Conservation (phyloP, 257 asterid species). For the Solanum piurae region DNA sequence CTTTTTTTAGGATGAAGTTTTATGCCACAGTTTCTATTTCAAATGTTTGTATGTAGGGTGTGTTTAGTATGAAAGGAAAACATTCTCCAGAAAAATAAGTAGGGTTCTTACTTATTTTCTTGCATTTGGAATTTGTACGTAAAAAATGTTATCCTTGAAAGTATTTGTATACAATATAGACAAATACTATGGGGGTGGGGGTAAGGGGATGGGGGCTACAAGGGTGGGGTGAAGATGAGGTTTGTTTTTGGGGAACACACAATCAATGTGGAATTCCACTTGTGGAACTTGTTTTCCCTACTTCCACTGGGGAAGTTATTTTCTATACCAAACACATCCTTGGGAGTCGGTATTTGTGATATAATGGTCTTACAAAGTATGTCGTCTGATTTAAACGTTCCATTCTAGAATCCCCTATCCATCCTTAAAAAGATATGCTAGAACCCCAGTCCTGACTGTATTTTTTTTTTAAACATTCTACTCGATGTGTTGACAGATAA, state of each 20-base stretch:
- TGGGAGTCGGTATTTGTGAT: neutral
- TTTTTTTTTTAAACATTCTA: neutral
- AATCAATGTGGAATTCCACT: neutral
- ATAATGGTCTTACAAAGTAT: neutral
- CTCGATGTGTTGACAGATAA: neutral
- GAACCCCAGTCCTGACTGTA: neutral
- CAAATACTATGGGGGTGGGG: neutral
- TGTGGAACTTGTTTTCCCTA: neutral
- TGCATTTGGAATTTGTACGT: neutral
- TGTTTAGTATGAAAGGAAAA: neutral
- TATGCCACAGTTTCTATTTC: neutral
- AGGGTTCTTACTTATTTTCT: neutral
- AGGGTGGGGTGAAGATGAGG: neutral
- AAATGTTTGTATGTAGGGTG: neutral
- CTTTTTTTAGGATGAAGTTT: too few species aligned
- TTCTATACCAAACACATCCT: neutral
- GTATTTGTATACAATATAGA: neutral
- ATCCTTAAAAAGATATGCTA: neutral
- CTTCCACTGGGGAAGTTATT: neutral
- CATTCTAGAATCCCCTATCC: neutral
- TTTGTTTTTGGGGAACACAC: neutral
- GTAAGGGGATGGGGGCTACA: neutral
- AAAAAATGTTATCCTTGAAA: neutral
- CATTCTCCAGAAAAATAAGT: neutral
- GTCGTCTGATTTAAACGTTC: neutral